Percentiles rank a stretch among this genome's conserved stretches.
These are phyloP conservation scores for Ambrosia trifida DNA, from an alignment of 129 eudicot species.

Conservation along the genomic window DNA sequence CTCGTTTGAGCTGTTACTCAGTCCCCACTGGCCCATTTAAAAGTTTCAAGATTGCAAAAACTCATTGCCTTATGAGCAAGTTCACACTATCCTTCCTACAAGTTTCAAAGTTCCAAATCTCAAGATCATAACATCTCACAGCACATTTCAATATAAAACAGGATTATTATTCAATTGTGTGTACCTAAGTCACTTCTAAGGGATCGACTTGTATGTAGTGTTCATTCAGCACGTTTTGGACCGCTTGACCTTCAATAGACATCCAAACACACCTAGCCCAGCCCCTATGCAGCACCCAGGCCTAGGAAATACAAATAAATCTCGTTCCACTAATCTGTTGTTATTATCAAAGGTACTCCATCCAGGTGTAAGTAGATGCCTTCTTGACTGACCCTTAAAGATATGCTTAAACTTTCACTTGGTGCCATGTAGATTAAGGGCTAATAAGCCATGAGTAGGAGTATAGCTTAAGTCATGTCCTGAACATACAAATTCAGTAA, in stretches of 20 bases:
- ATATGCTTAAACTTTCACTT: conserved; percentile 92
- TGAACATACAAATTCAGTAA: conserved; percentile 29
- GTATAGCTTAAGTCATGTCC: conserved; percentile 79
- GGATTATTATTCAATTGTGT: too few relatives aligned
- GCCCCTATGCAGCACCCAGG: too few relatives aligned
- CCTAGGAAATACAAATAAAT: conserved; percentile 92
- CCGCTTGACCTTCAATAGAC: too few relatives aligned
- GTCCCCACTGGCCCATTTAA: too few relatives aligned
- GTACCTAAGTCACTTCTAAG: too few relatives aligned
- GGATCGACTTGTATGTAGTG: too few relatives aligned
- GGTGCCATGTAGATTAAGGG: conserved; percentile 79
- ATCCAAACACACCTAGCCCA: too few relatives aligned
- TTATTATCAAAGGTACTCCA: conserved; percentile 97
- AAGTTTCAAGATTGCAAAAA: background rate
- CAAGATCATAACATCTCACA: background rate
- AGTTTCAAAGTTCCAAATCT: background rate
- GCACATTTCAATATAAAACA: background rate
- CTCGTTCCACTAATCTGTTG: conserved; percentile 86
- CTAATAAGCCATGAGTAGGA: conserved; percentile 81
- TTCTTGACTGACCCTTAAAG: conserved; percentile 92
- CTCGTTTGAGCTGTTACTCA: too few relatives aligned
- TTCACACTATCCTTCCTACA: conserved; percentile 94
- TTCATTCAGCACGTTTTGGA: too few relatives aligned
- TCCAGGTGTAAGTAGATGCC: conserved; percentile 95
- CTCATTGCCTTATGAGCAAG: conserved; percentile 75